phyloP scores from a whole-genome alignment of 2,329 filamentous ascomycete genomes.

The Beauveria rudraprayagi region DNA sequence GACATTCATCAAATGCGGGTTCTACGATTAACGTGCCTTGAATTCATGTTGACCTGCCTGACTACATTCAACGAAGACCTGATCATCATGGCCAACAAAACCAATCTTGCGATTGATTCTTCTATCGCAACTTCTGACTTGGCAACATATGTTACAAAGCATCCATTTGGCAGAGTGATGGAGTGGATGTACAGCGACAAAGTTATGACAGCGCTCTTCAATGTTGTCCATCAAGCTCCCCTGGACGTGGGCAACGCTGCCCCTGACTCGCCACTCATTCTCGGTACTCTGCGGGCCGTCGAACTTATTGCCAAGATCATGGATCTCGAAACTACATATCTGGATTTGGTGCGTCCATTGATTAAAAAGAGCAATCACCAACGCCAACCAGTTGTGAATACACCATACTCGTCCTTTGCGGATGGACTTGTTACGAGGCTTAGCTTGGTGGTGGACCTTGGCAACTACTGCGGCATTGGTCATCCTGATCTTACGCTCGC shows the following conservation, averaged over 20 bases:
- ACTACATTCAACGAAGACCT: constrained; percentile 90
- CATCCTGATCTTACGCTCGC: constrained; percentile 73
- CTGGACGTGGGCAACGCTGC: constrained; percentile 63
- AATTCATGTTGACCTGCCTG: constrained; percentile 73
- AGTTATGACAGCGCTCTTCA: constrained; percentile 71
- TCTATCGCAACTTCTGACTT: constrained; percentile 69
- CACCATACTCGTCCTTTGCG: constrained; percentile 80
- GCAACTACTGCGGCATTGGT: constrained; percentile 77
- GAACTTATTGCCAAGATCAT: constrained; percentile 77
- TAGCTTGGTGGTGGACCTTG: constrained; percentile 70
- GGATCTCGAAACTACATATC: constrained; percentile 82
- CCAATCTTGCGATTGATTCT: constrained; percentile 65
- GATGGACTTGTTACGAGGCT: constrained; percentile 82
- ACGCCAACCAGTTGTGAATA: constrained; percentile 52
- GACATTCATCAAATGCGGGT: constrained; percentile 64
- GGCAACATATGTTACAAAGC: constrained; percentile 71
- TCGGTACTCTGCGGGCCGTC: constrained; percentile 70
- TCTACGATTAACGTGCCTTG: constrained; percentile 70
- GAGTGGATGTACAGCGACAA: constrained; percentile 97
- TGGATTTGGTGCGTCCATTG: constrained; percentile 76
- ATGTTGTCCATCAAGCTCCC: constrained; percentile 68
- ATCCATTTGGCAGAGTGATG: constrained; percentile 92
- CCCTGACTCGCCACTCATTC: constrained; percentile 72
- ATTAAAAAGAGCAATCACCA: constrained; percentile 59
- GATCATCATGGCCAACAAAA: constrained; percentile 74